Base-by-base conservation (phyloP, 108 stramenopile genomes). In the Aurantiochytrium sp. region DNA sequence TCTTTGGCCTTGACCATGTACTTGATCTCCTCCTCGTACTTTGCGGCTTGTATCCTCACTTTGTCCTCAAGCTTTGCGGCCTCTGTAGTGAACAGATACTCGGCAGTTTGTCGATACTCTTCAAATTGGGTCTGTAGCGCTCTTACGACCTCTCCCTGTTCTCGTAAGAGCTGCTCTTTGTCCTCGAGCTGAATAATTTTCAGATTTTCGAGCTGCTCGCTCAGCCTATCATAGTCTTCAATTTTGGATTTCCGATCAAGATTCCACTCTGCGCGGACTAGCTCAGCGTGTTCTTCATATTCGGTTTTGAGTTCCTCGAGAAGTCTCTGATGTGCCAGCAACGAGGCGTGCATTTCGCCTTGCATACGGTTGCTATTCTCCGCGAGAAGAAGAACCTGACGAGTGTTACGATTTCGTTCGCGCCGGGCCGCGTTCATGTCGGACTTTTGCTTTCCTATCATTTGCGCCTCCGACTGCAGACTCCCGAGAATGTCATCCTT, bases 401-500 rank as follows among this genome's bases (percentile, higher is more conserved):
- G 45, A 10, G 49, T 47, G 45, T 47, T 53, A 6, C 76, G 45
- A 35, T 83, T 83, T 12, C 16, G 44, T 23, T 83, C 76, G n/a
- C 76, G 45, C 28, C 76, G 76, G 0, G 76, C 76, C n/a, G 76
- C 76, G n/a, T 47, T 83, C 76, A 83, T 83, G 4, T 83, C 23
- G 10, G 49, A 53, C 76, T 83, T 83, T 53, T 83, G 76, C 76
- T 83, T 83, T 12, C 76, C 76, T 14, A 83, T 83, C 49, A 83
- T 21, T 35, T 83, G 44, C 8, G 76, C 76, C 23, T 83, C 76
- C 76, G 51, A 25, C 76, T 83, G 49, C 76, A 83, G 51, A 53
- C 76, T 83, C 43, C 76, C 76, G n/a, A 83, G 76, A 83, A 83
- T 83, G 51, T 83, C 76, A 12, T 83, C 76, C 51, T 83, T 83